A percentile compares a stretch with the other conserved stretches of the same genome.
Conservation (phyloP, 306 rosid genomes). For the Castanea sativa region DNA sequence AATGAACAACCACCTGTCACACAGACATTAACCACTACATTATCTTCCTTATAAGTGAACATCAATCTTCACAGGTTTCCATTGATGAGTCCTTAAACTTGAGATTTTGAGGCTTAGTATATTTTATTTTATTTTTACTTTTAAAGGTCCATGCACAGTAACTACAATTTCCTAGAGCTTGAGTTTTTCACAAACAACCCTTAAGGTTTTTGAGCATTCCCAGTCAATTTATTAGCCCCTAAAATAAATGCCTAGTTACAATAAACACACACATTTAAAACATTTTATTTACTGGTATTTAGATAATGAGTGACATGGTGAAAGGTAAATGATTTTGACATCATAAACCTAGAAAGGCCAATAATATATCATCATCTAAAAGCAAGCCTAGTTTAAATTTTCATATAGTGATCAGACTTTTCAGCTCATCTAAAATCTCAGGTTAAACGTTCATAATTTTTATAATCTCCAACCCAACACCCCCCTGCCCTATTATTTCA, state of each 20-base stretch:
- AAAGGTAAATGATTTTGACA: background rate
- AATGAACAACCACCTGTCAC: background rate
- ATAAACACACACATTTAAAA: background rate
- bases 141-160: background rate
- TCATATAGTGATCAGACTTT: background rate
- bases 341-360: background rate
- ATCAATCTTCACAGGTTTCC: background rate
- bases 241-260: background rate
- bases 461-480: too few relatives aligned
- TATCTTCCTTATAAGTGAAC: background rate
- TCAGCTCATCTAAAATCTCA: background rate
- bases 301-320: background rate
- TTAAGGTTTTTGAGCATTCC: background rate
- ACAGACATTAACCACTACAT: too few relatives aligned
- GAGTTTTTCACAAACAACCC: background rate
- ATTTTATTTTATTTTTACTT: background rate
- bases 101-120: background rate
- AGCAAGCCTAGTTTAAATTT: background rate
- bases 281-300: background rate
- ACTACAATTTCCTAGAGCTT: background rate
- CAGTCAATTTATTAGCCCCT: background rate
- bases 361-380: background rate
- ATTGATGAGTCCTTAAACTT: background rate
- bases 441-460: too few relatives aligned
- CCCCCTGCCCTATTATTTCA: too few relatives aligned